A percentile compares a stretch with the other conserved stretches of the same genome.
These are phyloP conservation scores for Paraphaeosphaeria sporulosa DNA, from an alignment of 2,329 filamentous ascomycete genomes.

Conservation along the genomic window DNA sequence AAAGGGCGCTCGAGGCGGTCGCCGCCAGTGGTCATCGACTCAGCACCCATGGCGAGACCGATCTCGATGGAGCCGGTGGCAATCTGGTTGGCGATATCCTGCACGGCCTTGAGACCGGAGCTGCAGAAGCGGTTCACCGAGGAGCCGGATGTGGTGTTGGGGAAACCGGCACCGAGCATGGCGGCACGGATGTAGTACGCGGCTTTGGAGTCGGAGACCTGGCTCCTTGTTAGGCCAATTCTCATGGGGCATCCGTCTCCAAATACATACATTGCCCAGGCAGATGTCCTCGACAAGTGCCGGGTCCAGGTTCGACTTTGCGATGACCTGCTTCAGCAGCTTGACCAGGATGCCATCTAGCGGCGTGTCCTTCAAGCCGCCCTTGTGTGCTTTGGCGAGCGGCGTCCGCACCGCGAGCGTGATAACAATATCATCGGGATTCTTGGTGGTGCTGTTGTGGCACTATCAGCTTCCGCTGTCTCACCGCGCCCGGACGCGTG, in stretches of 20 bases:
- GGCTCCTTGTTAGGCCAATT: background rate
- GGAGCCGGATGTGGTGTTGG: conserved; percentile 83
- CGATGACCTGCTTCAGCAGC: conserved; percentile 71
- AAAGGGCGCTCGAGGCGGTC: conserved; percentile 77
- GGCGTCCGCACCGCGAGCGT: conserved; percentile 91
- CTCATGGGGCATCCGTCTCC: no score
- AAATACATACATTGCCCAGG: conserved; percentile 79
- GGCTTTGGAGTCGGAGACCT: conserved; percentile 85
- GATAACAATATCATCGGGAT: conserved; percentile 95
- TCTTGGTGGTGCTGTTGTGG: conserved; percentile 77
- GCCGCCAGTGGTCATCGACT: conserved; percentile 81
- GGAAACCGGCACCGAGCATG: conserved; percentile 88
- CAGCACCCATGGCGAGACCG: conserved; percentile 86
- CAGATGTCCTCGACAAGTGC: conserved; percentile 87
- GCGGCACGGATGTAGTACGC: conserved; percentile 92
- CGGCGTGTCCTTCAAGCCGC: conserved; percentile 91
- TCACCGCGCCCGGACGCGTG: background rate
- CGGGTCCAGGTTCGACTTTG: conserved; percentile 79
- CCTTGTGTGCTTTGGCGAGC: conserved; percentile 86
- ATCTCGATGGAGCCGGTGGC: conserved; percentile 79
- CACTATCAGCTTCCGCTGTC: conserved; percentile 12
- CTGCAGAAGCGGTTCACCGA: conserved; percentile 97
- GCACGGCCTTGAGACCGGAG: conserved; percentile 91
- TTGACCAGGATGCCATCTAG: conserved; percentile 88
- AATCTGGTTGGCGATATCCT: conserved; percentile 93